Evolutionary conservation across 129 eudicot species (phyloP).

Genomic region (Cynara cardunculus): DNA sequence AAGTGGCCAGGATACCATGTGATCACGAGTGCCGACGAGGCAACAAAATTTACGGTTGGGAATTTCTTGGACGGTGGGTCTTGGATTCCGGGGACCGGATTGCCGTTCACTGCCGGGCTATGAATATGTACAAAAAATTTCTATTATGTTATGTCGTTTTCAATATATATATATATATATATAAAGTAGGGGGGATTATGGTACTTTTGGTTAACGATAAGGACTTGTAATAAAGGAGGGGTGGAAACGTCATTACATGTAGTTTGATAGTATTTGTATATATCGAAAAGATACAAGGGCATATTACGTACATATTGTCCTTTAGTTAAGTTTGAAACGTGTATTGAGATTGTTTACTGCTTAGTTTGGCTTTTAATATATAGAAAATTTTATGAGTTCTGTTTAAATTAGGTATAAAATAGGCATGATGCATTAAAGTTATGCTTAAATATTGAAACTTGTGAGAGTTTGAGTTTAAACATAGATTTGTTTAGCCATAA

Average conservation of each 20-base stretch:
- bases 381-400: too few relatives aligned
- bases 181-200: conserved; percentile 2
- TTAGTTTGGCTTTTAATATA: too few relatives aligned
- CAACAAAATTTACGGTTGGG: conserved; percentile 55
- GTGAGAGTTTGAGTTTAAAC: too few relatives aligned
- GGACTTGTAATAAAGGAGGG: conserved; percentile 25
- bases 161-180: background rate
- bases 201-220: conserved; percentile 17
- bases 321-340: too few relatives aligned
- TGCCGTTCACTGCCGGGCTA: conserved; percentile 52
- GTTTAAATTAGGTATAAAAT: too few relatives aligned
- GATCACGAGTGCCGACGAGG: conserved; percentile 40
- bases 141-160: conserved; percentile 22
- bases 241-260: conserved; percentile 12
- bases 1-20: conserved; percentile 67
- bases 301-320: background rate
- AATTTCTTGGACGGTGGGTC: conserved; percentile 59
- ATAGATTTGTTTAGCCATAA: too few relatives aligned
- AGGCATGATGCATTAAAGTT: too few relatives aligned
- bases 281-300: background rate
- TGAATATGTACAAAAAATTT: conserved; percentile 29
- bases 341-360: too few relatives aligned
- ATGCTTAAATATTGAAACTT: too few relatives aligned
- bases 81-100: conserved; percentile 60
- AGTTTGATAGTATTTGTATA: conserved; percentile 29